These are phyloP conservation scores for Candida vartiovaarae DNA, from an alignment of 805 yeast species.

Conservation along the genomic window DNA sequence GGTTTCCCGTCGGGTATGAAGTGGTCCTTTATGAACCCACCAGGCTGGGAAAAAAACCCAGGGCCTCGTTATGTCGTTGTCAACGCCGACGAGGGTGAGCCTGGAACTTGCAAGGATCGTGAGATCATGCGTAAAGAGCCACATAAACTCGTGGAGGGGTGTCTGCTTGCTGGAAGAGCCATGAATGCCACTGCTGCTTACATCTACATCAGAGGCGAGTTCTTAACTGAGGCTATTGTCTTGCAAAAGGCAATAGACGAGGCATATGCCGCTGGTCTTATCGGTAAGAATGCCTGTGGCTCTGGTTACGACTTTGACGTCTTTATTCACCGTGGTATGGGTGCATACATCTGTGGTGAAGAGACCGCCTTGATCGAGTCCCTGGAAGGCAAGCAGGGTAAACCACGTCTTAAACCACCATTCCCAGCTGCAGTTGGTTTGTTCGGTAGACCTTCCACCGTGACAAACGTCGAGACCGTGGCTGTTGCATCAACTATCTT, in stretches of 20 bases:
- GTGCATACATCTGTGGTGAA: conserved; percentile 90
- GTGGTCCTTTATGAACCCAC: conserved; percentile 94
- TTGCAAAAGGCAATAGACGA: conserved; percentile 82
- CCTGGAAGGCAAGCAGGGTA: conserved; percentile 88
- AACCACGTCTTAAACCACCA: conserved; percentile 90
- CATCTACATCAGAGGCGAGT: conserved; percentile 87
- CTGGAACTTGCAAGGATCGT: conserved; percentile 90
- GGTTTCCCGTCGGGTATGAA: conserved; percentile 89
- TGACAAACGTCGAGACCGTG: conserved; percentile 86
- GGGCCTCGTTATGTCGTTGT: conserved; percentile 90
- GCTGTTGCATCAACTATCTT: conserved; percentile 86
- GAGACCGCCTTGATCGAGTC: conserved; percentile 88
- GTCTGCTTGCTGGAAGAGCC: conserved; percentile 81
- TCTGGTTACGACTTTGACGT: conserved; percentile 81
- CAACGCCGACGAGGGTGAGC: conserved; percentile 93
- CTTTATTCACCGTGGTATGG: conserved; percentile 86
- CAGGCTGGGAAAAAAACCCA: conserved; percentile 85
- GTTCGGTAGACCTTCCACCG: conserved; percentile 87
- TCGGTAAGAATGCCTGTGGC: conserved; percentile 85
- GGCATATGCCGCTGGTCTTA: conserved; percentile 72
- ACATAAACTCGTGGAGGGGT: conserved; percentile 88
- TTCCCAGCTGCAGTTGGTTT: conserved; percentile 93
- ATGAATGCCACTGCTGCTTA: conserved; percentile 93
- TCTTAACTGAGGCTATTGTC: conserved; percentile 69
- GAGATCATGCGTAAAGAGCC: conserved; percentile 90